Evolutionary conservation across 75 land plant genomes (phyloP), one percentile per base, ranked within the genome.

Genomic region (Isoetes taiwanensis): DNA sequence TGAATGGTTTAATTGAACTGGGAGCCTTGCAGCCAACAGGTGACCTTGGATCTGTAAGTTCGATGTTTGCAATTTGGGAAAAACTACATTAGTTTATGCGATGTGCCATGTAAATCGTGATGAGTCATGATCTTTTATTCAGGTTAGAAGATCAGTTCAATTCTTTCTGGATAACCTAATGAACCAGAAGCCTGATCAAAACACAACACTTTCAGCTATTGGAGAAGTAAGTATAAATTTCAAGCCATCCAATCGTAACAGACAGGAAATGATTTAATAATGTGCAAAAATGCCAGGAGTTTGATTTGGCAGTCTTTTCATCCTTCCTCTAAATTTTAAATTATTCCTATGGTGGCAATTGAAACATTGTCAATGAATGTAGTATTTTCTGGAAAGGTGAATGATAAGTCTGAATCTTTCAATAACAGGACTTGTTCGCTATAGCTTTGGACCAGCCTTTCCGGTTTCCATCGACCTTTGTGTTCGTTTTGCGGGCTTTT

Each of bases 371-470:
- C 30, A 33, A 27, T 25, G 8, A 4, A 12, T 26, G 2, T 39
- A 52, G 40, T 24, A 23, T 28, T 27, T 26, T 29, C 25, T 27
- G 2, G 26, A 54, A 54, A 54, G 23, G 4, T 54, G 3, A 28
- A 24, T 24, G 2, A n/a, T n/a, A n/a, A n/a, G 21, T 2, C 9
- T 26, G 21, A 2, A 2, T 58, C 35, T 58, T 2, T 24, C 17
- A 24, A 23, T 65, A 34, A 41, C 74, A 91, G 97, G 97, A 91
- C 73, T 84, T 91, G 40, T 91, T 91, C 77, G 76, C 97, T 43
- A 81, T 91, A 76, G 95, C 97, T 35, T 43, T 61, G 41, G 97
- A 91, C 56, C 97, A 91, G 26, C 97, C 97, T 56, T 87, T 91
- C 65, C 85, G 97, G 1, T 91, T 91, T 59, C 97, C 97, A 28